Conservation (phyloP, 306 rosid genomes). For the Fagus sylvatica region DNA sequence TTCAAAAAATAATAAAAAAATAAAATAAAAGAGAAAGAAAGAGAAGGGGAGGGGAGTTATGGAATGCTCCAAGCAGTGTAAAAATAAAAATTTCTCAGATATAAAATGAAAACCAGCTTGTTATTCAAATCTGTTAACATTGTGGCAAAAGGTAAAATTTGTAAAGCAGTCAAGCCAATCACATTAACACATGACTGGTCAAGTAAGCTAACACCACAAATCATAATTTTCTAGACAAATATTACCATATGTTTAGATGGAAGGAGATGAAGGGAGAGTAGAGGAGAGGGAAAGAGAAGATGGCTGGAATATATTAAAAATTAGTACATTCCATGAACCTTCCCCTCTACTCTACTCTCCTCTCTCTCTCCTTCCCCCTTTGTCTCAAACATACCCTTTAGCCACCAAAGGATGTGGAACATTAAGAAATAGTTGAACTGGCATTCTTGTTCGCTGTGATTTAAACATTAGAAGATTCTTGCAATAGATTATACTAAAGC, state of each 20-base stretch:
- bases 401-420: not conserved
- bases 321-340: too few relatives aligned
- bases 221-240: not conserved
- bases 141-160: not conserved
- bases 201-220: not conserved
- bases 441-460: not conserved
- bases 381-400: not conserved
- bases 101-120: not conserved
- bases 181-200: not conserved
- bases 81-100: not conserved
- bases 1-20: not conserved
- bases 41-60: too few relatives aligned
- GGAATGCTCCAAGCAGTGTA: too few relatives aligned
- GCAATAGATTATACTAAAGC: not conserved
- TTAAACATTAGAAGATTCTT: not conserved
- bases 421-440: not conserved
- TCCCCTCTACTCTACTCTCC: too few relatives aligned
- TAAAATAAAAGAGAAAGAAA: too few relatives aligned
- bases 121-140: not conserved
- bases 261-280: too few relatives aligned
- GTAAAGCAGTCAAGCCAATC: not conserved
- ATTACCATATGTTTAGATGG: too few relatives aligned
- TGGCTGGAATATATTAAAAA: too few relatives aligned
- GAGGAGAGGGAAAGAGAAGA: too few relatives aligned
- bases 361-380: too few relatives aligned